Conservation (phyloP, 495 filamentous ascomycete species). For the Diplogelasinospora grovesii region DNA sequence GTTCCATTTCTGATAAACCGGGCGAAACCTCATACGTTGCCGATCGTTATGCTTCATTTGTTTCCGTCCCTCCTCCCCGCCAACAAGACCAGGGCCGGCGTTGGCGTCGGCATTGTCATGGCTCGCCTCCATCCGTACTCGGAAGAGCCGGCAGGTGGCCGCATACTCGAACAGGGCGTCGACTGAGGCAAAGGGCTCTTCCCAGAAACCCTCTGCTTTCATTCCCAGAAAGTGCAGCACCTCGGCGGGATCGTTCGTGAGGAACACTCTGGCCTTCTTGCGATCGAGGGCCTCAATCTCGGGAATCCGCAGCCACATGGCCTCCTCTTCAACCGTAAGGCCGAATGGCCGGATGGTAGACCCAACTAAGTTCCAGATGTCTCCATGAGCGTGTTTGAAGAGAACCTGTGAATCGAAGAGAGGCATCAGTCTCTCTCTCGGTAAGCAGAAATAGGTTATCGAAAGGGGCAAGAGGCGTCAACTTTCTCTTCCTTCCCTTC, state of each 20-base stretch:
- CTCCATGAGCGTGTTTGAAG: conserved; percentile 58
- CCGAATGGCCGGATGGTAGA: conserved; percentile 53
- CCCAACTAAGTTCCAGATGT: conserved; percentile 61
- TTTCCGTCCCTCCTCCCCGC: conserved; percentile 25
- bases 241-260: conserved; percentile 46
- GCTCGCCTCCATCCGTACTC: conserved; percentile 15
- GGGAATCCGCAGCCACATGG: conserved; percentile 52
- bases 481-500: no score
- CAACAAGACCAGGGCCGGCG: conserved; percentile 9
- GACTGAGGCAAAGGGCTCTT: conserved; percentile 38
- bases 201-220: conserved; percentile 33
- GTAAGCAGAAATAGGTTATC: no score
- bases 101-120: conserved; percentile 11
- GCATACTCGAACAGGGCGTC: conserved; percentile 53
- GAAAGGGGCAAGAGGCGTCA: no score
- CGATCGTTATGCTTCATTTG: conserved; percentile 48
- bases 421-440: no score
- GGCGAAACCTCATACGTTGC: conserved; percentile 37
- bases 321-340: conserved; percentile 53
- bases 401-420: conserved; percentile 25
- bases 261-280: conserved; percentile 48
- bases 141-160: conserved; percentile 48
- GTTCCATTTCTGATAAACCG: conserved; percentile 45
- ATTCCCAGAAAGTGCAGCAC: conserved; percentile 55
- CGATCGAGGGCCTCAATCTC: conserved; percentile 53